Evolutionary conservation across 2,329 filamentous ascomycete species (phyloP).

Genomic region (Malbranchea zuffiana): DNA sequence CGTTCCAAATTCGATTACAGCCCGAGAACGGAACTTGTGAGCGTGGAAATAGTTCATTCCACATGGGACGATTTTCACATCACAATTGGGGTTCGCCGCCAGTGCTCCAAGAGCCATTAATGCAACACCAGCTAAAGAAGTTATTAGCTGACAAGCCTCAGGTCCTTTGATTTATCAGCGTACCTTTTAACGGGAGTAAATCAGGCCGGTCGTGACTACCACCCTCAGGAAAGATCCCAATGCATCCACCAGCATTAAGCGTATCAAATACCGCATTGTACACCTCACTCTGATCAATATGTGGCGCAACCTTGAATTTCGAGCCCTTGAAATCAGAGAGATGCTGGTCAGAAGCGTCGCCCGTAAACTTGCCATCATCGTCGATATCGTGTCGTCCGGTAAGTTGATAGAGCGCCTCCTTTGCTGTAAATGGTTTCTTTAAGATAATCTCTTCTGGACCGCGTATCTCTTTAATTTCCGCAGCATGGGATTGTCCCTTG

Average conservation of each 20-base stretch:
- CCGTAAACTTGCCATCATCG: slow-evolving; percentile 51
- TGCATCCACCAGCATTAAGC: slow-evolving; percentile 70
- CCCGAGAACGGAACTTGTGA: slow-evolving; percentile 93
- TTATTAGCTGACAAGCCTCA: slow-evolving; percentile 16
- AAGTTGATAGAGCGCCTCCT: slow-evolving; percentile 64
- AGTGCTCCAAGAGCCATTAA: slow-evolving; percentile 94
- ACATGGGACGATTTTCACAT: slow-evolving; percentile 86
- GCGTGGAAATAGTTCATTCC: slow-evolving; percentile 99
- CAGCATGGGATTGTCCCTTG: slow-evolving; percentile 67
- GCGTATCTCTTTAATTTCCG: slow-evolving; percentile 72
- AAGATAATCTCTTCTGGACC: slow-evolving; percentile 70
- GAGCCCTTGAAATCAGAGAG: slow-evolving; percentile 57
- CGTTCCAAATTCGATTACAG: slow-evolving; percentile 87
- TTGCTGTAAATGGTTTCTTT: slow-evolving; percentile 77
- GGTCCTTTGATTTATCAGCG: neutral
- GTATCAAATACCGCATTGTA: slow-evolving; percentile 87
- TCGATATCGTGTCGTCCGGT: slow-evolving; percentile 68
- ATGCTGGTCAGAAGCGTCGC: slow-evolving; percentile 44
- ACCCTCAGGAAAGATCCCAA: slow-evolving; percentile 94
- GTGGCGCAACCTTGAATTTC: slow-evolving; percentile 77
- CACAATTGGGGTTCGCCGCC: slow-evolving; percentile 73
- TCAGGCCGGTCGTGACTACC: slow-evolving; percentile 92
- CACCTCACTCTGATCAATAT: slow-evolving; percentile 86
- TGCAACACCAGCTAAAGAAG: slow-evolving; percentile 64
- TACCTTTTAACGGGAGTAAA: slow-evolving; percentile 73